These are phyloP conservation scores for Lactarius tabidus DNA, from an alignment of 768 basidiomycete species.

Conservation along the genomic window DNA sequence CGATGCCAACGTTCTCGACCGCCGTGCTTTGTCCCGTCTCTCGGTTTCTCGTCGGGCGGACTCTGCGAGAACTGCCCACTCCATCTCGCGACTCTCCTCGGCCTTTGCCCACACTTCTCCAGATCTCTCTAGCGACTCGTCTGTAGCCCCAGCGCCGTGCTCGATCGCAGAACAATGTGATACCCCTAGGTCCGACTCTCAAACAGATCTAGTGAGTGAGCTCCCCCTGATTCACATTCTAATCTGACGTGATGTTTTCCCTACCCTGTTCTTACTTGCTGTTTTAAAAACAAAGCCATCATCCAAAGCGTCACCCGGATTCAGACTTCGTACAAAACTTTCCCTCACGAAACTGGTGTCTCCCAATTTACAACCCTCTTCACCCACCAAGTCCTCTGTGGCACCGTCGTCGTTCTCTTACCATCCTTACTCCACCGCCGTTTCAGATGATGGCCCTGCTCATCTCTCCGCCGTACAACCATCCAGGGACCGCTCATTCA, in stretches of 20 bases:
- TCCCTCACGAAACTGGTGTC: slow-evolving; percentile 9
- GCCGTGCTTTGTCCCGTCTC: background rate
- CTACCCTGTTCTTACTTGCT: background rate
- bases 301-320: slow-evolving; percentile 3
- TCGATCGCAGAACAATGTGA: background rate
- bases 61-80: background rate
- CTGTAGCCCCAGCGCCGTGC: slow-evolving; percentile 4
- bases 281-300: background rate
- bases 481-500: slow-evolving; percentile 15
- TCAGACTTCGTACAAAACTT: slow-evolving; percentile 17
- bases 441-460: background rate
- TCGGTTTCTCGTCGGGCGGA: background rate
- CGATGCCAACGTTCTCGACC: background rate
- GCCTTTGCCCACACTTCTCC: slow-evolving; percentile 6
- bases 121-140: background rate
- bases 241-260: background rate
- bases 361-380: slow-evolving; percentile 5
- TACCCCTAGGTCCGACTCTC: background rate
- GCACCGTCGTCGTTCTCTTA: slow-evolving; percentile 9
- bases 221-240: background rate
- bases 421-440: slow-evolving; percentile 3
- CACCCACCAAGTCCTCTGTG: slow-evolving; percentile 3
- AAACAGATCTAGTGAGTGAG: slow-evolving; percentile 1
- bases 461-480: background rate
- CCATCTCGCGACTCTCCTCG: slow-evolving; percentile 12